These are phyloP conservation scores for Millerozyma acaciae DNA, from an alignment of 805 yeast species.

Conservation along the genomic window DNA sequence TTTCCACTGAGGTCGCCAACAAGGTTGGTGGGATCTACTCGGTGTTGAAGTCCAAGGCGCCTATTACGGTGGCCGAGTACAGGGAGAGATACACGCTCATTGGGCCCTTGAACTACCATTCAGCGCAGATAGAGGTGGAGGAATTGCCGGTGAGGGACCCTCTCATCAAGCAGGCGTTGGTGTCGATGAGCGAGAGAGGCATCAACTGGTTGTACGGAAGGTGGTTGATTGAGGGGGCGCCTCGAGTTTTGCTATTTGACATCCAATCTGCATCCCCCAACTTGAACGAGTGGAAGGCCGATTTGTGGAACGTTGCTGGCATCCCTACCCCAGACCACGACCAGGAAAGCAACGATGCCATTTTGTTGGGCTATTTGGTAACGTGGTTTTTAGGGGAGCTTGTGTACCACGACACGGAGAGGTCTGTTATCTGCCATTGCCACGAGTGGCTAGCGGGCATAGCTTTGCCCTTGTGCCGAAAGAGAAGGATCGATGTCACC, in stretches of 20 bases:
- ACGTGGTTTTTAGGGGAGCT: conserved; percentile 98
- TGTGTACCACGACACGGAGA: conserved; percentile 74
- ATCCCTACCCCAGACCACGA: conserved; percentile 93
- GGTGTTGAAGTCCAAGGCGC: conserved; percentile 93
- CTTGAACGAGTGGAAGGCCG: conserved; percentile 91
- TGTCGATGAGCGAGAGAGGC: conserved; percentile 80
- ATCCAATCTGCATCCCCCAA: conserved; percentile 64
- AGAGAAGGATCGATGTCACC: conserved; percentile 87
- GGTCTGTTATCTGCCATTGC: conserved; percentile 90
- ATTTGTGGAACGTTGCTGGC: conserved; percentile 86
- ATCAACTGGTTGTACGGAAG: conserved; percentile 82
- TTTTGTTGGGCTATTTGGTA: conserved; percentile 84
- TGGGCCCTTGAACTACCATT: conserved; percentile 77
- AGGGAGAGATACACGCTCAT: conserved; percentile 78
- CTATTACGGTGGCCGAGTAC: conserved; percentile 92
- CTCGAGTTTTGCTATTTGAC: conserved; percentile 86
- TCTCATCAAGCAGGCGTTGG: conserved; percentile 57
- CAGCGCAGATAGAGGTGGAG: conserved; percentile 81
- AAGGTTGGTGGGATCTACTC: conserved; percentile 97
- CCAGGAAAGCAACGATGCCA: conserved; percentile 86
- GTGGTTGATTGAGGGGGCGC: conserved; percentile 98
- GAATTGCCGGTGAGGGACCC: conserved; percentile 58
- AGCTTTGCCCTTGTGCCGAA: conserved; percentile 87
- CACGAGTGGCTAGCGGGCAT: conserved; percentile 99
- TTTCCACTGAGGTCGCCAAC: conserved; percentile 97